Conservation (phyloP, 2,329 filamentous ascomycete genomes). For the Botrytis paeoniae region DNA sequence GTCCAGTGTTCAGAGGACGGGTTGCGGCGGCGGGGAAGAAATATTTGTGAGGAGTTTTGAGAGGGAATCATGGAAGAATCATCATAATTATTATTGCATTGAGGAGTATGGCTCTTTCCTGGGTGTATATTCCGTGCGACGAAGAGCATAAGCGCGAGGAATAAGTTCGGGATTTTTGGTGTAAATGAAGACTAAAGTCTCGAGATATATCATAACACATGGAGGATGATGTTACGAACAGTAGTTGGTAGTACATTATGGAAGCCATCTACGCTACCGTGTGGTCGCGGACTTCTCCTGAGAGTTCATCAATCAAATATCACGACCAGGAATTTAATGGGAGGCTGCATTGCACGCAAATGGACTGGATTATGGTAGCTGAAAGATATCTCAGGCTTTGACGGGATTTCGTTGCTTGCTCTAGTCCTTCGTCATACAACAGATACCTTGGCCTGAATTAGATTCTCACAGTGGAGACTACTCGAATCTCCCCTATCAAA, state of each 20-base stretch:
- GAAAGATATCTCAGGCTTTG: not conserved
- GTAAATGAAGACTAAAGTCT: not conserved
- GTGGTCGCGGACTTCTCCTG: not conserved
- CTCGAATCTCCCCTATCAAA: not conserved
- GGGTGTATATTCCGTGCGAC: not conserved
- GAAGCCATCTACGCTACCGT: not conserved
- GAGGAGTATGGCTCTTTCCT: not conserved
- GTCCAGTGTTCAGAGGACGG: constrained; percentile 77
- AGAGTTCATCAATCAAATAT: not conserved
- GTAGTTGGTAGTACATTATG: not conserved
- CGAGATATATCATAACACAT: not conserved
- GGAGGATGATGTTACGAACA: not conserved
- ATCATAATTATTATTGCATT: not conserved
- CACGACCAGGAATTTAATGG: not conserved
- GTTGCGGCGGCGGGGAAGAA: constrained; percentile 90
- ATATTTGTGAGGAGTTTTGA: constrained; percentile 63
- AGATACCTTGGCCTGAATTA: not conserved
- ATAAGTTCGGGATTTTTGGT: not conserved
- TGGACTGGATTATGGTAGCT: not conserved
- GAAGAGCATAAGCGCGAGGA: not conserved
- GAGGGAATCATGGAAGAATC: not conserved
- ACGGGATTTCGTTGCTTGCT: not conserved
- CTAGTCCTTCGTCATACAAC: not conserved
- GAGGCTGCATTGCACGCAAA: not conserved
- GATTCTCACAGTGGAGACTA: not conserved